These are phyloP conservation scores for Glycine latifolia DNA, from an alignment of 306 rosid species.

Conservation along the genomic window DNA sequence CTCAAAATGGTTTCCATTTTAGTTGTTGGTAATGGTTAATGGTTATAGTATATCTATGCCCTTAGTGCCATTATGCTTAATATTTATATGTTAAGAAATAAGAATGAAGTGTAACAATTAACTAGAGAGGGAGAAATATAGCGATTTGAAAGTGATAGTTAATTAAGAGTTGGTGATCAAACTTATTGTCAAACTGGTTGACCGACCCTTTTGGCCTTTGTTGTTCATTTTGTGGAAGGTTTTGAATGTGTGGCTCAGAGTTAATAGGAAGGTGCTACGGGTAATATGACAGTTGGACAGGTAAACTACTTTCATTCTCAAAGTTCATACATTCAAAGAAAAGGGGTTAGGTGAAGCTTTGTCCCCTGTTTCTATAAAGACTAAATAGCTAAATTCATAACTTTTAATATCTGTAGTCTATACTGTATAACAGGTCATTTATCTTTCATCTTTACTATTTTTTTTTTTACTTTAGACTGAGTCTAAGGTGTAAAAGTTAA, in stretches of 20 bases:
- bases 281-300: slow-evolving; percentile 25
- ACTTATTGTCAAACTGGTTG: slow-evolving; percentile 34
- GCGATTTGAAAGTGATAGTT: neutral
- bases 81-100: neutral
- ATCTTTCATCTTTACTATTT: no score
- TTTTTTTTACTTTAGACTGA: no score
- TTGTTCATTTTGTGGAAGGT: neutral
- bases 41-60: neutral
- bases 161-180: slow-evolving; percentile 49
- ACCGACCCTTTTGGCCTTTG: slow-evolving; percentile 34
- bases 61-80: neutral
- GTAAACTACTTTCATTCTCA: slow-evolving; percentile 32
- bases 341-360: neutral
- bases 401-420: no score
- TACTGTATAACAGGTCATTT: no score
- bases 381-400: no score
- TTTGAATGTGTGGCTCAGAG: slow-evolving; percentile 4
- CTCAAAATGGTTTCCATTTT: slow-evolving; percentile 33
- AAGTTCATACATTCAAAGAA: neutral
- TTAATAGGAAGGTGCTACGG: neutral
- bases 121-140: neutral
- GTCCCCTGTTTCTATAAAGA: no score
- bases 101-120: neutral
- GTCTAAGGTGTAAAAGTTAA: no score
- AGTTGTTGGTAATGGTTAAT: neutral